Conservation (phyloP, 2,329 filamentous ascomycete genomes). For the Fusarium sp. region DNA sequence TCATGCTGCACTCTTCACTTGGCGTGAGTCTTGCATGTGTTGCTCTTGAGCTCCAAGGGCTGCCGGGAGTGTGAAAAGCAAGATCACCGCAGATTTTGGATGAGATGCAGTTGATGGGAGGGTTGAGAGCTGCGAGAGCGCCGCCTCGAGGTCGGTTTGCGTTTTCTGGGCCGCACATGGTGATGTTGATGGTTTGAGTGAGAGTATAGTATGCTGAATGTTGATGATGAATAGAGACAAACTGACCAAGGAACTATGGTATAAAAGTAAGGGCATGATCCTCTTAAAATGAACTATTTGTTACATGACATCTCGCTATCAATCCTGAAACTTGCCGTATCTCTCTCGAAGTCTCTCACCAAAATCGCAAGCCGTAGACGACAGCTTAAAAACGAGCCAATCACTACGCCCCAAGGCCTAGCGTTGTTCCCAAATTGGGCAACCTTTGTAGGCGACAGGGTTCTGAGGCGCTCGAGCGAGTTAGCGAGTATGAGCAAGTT, state of each 20-base stretch:
- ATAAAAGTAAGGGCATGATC: not conserved
- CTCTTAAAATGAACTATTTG: not conserved
- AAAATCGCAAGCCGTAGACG: not conserved
- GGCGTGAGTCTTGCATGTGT: conserved; percentile 60
- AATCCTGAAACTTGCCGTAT: not conserved
- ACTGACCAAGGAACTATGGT: no score
- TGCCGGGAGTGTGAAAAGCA: conserved; percentile 58
- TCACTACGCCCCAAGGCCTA: conserved; percentile 40
- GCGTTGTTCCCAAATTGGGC: conserved; percentile 45
- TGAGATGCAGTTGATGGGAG: conserved; percentile 36
- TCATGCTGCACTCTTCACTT: conserved; percentile 34
- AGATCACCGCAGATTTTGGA: conserved; percentile 53
- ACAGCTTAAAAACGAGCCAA: conserved; percentile 44
- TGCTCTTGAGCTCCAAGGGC: conserved; percentile 53
- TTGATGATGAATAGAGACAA: not conserved
- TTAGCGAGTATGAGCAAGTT: conserved; percentile 49
- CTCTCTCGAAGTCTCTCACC: conserved; percentile 38
- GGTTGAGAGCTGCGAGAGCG: conserved; percentile 59
- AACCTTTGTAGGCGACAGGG: conserved; percentile 23
- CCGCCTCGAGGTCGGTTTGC: conserved; percentile 58
- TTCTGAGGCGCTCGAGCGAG: not conserved
- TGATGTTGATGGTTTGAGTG: conserved; percentile 34
- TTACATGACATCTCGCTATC: not conserved
- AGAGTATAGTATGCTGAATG: not conserved
- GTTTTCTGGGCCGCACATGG: conserved; percentile 61